Conservation (phyloP, 2,329 filamentous ascomycete species). For the Diaporthe vexans region DNA sequence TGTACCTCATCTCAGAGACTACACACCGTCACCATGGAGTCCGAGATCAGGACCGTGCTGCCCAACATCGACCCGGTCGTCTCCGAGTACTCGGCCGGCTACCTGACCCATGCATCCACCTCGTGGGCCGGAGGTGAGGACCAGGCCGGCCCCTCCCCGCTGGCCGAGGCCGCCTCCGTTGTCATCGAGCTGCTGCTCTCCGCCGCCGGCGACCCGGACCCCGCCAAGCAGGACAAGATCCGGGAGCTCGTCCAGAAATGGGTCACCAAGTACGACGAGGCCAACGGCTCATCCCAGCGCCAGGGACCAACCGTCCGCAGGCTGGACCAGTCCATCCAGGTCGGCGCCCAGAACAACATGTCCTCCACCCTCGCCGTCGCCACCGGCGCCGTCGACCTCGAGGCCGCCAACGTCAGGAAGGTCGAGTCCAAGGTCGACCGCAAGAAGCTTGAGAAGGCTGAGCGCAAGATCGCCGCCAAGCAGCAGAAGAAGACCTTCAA, state of each 20-base stretch:
- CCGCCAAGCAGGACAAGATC: constrained; percentile 81
- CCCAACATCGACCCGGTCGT: constrained; percentile 90
- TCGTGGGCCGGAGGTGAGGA: constrained; percentile 81
- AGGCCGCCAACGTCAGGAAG: constrained; percentile 92
- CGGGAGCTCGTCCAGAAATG: constrained; percentile 90
- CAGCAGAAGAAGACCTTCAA: constrained; percentile 99
- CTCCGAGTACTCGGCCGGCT: constrained; percentile 94
- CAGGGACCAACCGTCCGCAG: constrained; percentile 84
- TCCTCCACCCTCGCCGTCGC: constrained; percentile 94
- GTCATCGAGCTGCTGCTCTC: constrained; percentile 93
- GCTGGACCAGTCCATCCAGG: constrained; percentile 94
- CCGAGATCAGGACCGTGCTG: constrained; percentile 86
- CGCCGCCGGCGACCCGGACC: constrained; percentile 86
- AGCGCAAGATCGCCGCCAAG: constrained; percentile 97
- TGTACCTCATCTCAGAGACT: no score
- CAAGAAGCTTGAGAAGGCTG: constrained; percentile 99
- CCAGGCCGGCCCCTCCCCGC: constrained; percentile 76
- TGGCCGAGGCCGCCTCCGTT: constrained; percentile 85
- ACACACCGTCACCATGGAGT: constrained; percentile 74
- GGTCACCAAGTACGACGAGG: constrained; percentile 83
- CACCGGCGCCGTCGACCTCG: constrained; percentile 87
- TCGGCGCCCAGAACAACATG: constrained; percentile 93
- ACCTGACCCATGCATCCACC: constrained; percentile 92
- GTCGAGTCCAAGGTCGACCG: constrained; percentile 97
- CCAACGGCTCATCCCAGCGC: constrained; percentile 79